Percentiles rank a stretch among this genome's conserved stretches.
phyloP scores from a whole-genome alignment of 2,329 filamentous ascomycete species.

The Cryphonectria carpinicola region DNA sequence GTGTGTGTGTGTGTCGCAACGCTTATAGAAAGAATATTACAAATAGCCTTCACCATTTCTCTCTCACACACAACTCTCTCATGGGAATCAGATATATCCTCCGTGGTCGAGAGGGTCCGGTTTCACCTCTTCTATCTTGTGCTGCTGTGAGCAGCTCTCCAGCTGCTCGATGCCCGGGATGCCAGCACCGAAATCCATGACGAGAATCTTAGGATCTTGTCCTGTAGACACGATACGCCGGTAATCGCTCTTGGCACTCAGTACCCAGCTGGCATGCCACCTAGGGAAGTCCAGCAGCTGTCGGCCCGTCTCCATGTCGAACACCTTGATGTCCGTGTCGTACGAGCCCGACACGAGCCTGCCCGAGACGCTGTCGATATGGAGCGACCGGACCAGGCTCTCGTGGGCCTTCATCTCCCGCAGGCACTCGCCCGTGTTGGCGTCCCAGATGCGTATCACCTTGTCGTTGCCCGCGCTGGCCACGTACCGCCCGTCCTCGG shows the following conservation, averaged over 20 bases:
- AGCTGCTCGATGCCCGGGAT: constrained; percentile 62
- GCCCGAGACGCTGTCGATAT: constrained; percentile 85
- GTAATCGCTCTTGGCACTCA: constrained; percentile 95
- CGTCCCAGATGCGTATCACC: constrained; percentile 94
- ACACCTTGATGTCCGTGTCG: constrained; percentile 94
- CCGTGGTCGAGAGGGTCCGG: constrained; percentile 10
- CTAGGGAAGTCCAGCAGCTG: constrained; percentile 85
- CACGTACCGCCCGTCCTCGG: constrained; percentile 90
- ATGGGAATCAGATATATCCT: constrained; percentile 11
- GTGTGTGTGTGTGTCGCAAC: not conserved
- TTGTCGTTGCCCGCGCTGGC: constrained; percentile 95
- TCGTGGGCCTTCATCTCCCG: constrained; percentile 82
- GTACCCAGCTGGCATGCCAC: constrained; percentile 96
- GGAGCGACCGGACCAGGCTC: constrained; percentile 84
- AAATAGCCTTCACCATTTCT: too few relatives aligned
- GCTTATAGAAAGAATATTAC: not conserved
- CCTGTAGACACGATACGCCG: constrained; percentile 91
- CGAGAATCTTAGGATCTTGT: constrained; percentile 88
- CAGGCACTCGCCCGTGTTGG: constrained; percentile 83
- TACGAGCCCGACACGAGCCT: constrained; percentile 92
- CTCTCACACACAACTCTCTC: not conserved
- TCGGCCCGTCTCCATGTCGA: constrained; percentile 79
- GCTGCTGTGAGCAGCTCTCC: constrained; percentile 46
- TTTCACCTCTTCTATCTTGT: constrained; percentile 13
- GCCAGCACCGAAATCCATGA: constrained; percentile 84